phyloP scores from a whole-genome alignment of 2,329 filamentous ascomycete species.

The Madurella fahalii region DNA sequence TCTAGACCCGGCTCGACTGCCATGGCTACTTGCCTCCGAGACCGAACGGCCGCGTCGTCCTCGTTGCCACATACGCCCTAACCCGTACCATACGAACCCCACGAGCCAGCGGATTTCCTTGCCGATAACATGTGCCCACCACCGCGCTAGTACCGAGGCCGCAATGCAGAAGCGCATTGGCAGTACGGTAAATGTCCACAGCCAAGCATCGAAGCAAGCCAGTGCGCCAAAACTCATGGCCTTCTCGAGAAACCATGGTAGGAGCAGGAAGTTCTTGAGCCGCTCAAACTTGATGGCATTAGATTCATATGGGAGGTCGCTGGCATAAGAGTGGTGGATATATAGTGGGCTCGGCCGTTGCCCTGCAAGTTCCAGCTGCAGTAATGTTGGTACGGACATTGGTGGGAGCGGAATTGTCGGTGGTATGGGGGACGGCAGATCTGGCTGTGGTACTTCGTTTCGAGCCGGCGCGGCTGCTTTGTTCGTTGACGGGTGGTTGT shows the following conservation, averaged over 20 bases:
- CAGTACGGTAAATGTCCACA: conserved; percentile 93
- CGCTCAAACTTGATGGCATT: conserved; percentile 89
- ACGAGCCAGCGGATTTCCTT: conserved; percentile 70
- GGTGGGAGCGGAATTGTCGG: conserved; percentile 58
- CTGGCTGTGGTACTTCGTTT: conserved; percentile 28
- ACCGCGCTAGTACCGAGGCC: conserved; percentile 67
- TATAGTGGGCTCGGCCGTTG: conserved; percentile 62
- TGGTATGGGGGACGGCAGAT: conserved; percentile 46
- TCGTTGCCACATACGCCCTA: conserved; percentile 72
- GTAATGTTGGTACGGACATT: conserved; percentile 62
- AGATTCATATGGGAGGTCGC: conserved; percentile 77
- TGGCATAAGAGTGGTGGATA: conserved; percentile 55
- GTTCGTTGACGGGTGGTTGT: conserved; percentile 24
- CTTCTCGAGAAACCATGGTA: conserved; percentile 78
- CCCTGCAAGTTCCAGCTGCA: conserved; percentile 61
- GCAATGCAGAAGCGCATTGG: conserved; percentile 85
- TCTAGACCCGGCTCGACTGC: conserved; percentile 33
- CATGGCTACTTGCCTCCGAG: conserved; percentile 27
- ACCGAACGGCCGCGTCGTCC: conserved; percentile 44
- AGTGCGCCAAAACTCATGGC: conserved; percentile 83
- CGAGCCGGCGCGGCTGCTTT: conserved; percentile 14
- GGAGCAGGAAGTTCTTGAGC: conserved; percentile 78
- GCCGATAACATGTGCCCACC: conserved; percentile 69
- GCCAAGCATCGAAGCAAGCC: conserved; percentile 91
- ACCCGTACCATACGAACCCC: conserved; percentile 72